These are phyloP conservation scores for Pleodorina starrii DNA, from an alignment of 139 green algal genomes.

Conservation along the genomic window DNA sequence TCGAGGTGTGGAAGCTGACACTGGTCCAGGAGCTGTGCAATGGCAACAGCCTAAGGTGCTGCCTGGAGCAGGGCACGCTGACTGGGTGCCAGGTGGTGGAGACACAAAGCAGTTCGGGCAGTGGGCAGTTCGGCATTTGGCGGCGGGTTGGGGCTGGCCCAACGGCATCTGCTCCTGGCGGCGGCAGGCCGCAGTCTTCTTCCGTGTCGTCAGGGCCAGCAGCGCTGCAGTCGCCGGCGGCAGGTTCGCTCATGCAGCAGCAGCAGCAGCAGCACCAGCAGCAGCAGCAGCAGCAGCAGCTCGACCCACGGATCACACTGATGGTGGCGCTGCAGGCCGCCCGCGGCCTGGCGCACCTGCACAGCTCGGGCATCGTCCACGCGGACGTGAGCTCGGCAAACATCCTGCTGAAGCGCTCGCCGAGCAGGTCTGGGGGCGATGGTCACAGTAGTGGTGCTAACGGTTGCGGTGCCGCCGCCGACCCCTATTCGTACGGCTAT, in stretches of 20 bases:
- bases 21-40: slow-evolving; percentile 18
- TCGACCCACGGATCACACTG: not conserved
- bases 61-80: not conserved
- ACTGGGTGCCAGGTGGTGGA: not conserved
- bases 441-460: not conserved
- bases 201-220: no score
- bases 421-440: not conserved
- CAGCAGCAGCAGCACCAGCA: no score
- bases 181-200: not conserved
- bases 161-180: not conserved
- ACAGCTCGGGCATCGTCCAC: not conserved
- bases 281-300: no score
- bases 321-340: not conserved
- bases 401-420: not conserved
- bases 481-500: not conserved
- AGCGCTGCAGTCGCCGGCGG: no score
- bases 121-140: no score
- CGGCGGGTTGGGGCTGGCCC: no score
- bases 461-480: not conserved
- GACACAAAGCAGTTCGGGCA: no score
- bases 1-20: not conserved
- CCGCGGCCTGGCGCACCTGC: not conserved
- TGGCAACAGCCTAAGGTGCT: not conserved
- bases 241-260: no score
- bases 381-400: not conserved